Conservation (phyloP, 495 filamentous ascomycete species). For the Elaphomyces granulatus region DNA sequence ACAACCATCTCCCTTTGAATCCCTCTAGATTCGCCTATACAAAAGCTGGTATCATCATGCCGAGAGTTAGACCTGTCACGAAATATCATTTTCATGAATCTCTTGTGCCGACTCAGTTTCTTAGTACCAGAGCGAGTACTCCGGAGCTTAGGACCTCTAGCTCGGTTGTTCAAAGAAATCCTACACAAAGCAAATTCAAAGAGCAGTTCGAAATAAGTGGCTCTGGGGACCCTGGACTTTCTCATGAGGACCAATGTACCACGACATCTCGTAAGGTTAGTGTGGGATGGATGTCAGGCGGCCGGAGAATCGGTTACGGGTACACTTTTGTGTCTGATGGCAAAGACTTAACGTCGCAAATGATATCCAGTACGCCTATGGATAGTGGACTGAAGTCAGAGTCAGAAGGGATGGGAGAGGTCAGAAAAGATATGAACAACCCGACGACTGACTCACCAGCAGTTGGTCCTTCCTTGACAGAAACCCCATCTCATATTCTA, state of each 20-base stretch:
- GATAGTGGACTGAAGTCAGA: no score
- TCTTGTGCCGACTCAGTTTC: neutral
- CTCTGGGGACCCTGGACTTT: conserved; percentile 1
- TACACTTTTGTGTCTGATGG: conserved; percentile 21
- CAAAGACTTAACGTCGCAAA: conserved; percentile 4
- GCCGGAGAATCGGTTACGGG: conserved; percentile 30
- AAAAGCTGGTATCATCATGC: neutral
- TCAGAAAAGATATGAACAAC: no score
- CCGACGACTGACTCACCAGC: no score
- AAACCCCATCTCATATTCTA: no score
- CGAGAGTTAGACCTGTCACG: neutral
- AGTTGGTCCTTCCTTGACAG: no score
- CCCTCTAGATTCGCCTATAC: neutral
- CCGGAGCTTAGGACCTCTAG: neutral
- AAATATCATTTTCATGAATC: neutral
- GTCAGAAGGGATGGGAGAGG: no score
- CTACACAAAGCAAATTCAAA: conserved; percentile 16
- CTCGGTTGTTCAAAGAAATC: neutral
- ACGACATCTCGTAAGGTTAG: conserved; percentile 23
- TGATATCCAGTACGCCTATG: no score
- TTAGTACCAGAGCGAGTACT: neutral
- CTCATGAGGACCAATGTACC: conserved; percentile 2
- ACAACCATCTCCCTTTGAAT: neutral
- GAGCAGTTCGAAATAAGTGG: conserved; percentile 17
- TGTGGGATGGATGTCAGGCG: conserved; percentile 33